Base-by-base conservation (phyloP, 139 green algal species). In the Picochlorum costavermella region DNA sequence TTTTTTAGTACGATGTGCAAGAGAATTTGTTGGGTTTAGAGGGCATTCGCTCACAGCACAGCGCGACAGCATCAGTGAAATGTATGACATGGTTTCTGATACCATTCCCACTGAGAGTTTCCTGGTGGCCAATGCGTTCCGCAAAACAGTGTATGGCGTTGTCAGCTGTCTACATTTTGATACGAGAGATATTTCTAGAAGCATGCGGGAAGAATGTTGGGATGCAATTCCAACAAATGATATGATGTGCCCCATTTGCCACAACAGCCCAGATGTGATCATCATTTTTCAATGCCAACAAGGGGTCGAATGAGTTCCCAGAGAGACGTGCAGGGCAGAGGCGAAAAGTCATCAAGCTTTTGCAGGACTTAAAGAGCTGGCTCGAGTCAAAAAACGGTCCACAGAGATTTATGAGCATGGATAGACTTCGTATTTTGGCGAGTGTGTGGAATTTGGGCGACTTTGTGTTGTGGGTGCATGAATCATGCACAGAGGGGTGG, bases 261-360 rank as follows among this genome's bases (percentile, higher is more conserved):
- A 50, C 4, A 0, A 50, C 16, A n/a, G 14, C 13, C 45, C 45
- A 50, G 45, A 50, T 17, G 45, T 50, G 14, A 50, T 50, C 45
- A 50, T 50, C 45, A 50, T 50, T 51, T 51, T n/a, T 51, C 16
- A 51, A 51, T 51, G 45, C 12, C 33, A 40, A 8, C 33, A 40
- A 40, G 2, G 33, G 33, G 33, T 12, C 33, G 33, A 40, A 40
- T 51, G 16, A 51, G 17, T 9, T n/a, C 1, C 45, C 16, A 20
- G 45, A 51, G 4, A 51, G 45, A 51, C 16, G 16, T 25, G 17
- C 16, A 20, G 45, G 16, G 45, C 16, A 51, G 45, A n/a, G 45
- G 2, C 17, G 16, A n/a, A 14, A 51, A 51, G 16, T 51, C 45
- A 51, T 51, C 45, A 51, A 51, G 17, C 45, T 51, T 20, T 12